Evolutionary conservation across 768 basidiomycete genomes (phyloP).

Genomic region (Boletus rex-veris): DNA sequence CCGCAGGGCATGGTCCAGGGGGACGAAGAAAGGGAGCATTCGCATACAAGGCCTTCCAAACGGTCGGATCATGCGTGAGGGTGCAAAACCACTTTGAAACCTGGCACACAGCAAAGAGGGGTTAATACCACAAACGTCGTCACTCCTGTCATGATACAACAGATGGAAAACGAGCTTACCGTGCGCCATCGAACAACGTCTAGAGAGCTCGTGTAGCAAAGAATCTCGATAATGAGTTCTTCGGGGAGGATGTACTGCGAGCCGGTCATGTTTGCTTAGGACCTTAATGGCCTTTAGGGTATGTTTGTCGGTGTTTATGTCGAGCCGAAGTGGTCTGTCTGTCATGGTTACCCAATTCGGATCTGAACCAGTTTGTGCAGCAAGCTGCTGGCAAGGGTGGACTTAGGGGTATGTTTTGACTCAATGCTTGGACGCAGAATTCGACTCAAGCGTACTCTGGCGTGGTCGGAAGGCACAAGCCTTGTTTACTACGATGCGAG

Average conservation of each 20-base stretch:
- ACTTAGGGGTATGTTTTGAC: too few species aligned
- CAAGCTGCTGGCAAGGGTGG: too few species aligned
- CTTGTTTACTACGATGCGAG: too few species aligned
- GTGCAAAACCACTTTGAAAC: background rate
- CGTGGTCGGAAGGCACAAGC: too few species aligned
- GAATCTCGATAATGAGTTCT: background rate
- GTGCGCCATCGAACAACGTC: background rate
- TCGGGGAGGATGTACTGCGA: background rate
- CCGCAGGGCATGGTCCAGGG: background rate
- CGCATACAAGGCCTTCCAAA: background rate
- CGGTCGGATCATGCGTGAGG: background rate
- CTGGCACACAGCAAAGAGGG: background rate
- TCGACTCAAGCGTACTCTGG: too few species aligned
- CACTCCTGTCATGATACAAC: background rate
- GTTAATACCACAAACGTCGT: too few species aligned
- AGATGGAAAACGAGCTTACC: background rate
- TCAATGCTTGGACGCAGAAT: too few species aligned
- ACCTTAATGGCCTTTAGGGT: too few species aligned
- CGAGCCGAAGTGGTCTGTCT: too few species aligned
- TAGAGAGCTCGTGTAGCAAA: background rate
- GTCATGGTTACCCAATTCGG: too few species aligned
- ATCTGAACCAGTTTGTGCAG: too few species aligned
- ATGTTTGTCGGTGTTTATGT: too few species aligned
- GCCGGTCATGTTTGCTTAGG: background rate
- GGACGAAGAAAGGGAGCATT: background rate